phyloP scores from a whole-genome alignment of 2,329 filamentous ascomycete genomes.

The Kalmusia sp. region DNA sequence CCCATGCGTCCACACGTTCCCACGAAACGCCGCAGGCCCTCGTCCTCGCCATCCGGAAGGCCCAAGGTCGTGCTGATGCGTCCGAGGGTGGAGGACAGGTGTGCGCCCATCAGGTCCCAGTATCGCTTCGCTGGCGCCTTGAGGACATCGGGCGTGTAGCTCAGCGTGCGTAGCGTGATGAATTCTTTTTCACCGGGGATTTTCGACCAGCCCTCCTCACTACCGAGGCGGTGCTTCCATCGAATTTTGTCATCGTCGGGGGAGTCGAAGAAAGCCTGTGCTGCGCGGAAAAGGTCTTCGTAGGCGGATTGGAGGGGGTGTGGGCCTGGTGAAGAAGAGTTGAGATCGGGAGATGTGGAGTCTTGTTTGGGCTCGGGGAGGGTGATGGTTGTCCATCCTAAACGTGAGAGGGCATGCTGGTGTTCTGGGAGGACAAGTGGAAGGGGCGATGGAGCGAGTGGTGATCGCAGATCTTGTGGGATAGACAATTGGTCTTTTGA shows the following conservation, averaged over 20 bases:
- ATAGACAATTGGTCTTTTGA: background rate
- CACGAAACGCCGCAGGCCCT: conserved; percentile 33
- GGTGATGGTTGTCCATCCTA: conserved; percentile 47
- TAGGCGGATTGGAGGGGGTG: conserved; percentile 43
- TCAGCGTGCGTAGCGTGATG: conserved; percentile 43
- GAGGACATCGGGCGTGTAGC: conserved; percentile 40
- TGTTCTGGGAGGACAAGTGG: conserved; percentile 43
- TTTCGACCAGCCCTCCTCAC: conserved; percentile 46
- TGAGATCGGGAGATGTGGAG: background rate
- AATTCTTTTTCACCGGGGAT: conserved; percentile 49
- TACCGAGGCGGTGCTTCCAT: conserved; percentile 42
- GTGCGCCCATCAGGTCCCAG: conserved; percentile 40
- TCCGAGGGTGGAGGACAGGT: conserved; percentile 32
- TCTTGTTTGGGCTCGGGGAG: conserved; percentile 26
- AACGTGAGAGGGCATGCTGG: conserved; percentile 34
- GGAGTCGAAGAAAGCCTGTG: conserved; percentile 40
- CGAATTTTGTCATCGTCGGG: conserved; percentile 29
- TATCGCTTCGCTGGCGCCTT: conserved; percentile 36
- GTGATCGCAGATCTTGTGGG: conserved; percentile 22
- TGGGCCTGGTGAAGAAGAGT: conserved; percentile 4
- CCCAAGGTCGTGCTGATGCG: conserved; percentile 31
- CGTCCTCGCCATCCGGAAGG: conserved; percentile 17
- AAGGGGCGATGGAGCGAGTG: conserved; percentile 31
- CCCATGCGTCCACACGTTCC: conserved; percentile 33
- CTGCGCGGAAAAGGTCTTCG: conserved; percentile 36